Conservation (phyloP, 331 rosid genomes). For the Cydonia oblonga region DNA sequence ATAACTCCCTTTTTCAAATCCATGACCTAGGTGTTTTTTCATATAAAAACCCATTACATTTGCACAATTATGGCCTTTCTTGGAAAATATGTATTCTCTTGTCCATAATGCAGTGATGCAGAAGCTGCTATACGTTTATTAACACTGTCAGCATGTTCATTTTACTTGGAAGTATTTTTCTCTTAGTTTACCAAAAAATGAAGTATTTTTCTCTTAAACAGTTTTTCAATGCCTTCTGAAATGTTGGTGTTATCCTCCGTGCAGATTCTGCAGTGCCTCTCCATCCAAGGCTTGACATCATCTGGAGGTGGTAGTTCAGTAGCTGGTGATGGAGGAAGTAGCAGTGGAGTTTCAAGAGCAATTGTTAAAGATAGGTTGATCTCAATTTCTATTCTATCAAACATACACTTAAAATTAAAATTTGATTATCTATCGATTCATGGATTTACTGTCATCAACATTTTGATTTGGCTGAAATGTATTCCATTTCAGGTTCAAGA, state of each 20-base stretch:
- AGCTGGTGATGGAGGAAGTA: constrained; percentile 60
- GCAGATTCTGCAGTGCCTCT: constrained; percentile 85
- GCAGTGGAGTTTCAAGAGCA: constrained; percentile 91
- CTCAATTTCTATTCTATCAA: neutral
- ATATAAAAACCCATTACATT: neutral
- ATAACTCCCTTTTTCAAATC: neutral
- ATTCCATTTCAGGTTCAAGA: constrained; percentile 56
- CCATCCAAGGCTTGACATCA: constrained; percentile 81
- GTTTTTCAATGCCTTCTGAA: constrained; percentile 3
- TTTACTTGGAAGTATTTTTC: neutral
- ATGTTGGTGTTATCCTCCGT: constrained; percentile 14
- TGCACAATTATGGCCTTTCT: neutral
- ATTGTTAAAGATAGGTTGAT: constrained; percentile 70
- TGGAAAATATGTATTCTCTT: neutral
- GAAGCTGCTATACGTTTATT: neutral
- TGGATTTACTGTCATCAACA: neutral
- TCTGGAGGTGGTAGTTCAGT: constrained; percentile 58
- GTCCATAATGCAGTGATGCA: neutral
- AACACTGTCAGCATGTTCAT: neutral
- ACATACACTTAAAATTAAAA: neutral
- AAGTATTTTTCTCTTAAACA: neutral
- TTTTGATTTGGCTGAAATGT: constrained; percentile 8
- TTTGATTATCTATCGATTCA: neutral
- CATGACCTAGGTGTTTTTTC: neutral
- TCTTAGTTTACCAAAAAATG: too few species aligned